Evolutionary conservation across 768 basidiomycete species (phyloP).

Genomic region (Boletus vermiculosoides): DNA sequence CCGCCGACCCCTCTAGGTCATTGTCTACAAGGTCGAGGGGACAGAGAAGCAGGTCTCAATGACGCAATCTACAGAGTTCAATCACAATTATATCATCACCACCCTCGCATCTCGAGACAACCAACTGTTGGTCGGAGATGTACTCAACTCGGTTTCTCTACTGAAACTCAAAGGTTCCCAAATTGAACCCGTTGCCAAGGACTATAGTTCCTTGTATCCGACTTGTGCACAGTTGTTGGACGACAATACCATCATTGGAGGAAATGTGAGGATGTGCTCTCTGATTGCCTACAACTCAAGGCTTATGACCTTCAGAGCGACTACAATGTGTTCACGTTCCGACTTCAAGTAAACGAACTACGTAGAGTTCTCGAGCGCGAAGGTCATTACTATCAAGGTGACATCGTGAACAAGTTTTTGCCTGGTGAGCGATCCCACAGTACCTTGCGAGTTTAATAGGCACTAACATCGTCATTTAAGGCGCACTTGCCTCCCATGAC

Average conservation of each 20-base stretch:
- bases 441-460: not conserved
- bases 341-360: constrained; percentile 42
- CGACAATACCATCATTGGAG: constrained; percentile 59
- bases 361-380: constrained; percentile 54
- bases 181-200: constrained; percentile 59
- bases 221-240: constrained; percentile 59
- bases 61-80: constrained; percentile 56
- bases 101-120: constrained; percentile 57
- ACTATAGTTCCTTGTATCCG: constrained; percentile 77
- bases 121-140: constrained; percentile 71
- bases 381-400: constrained; percentile 73
- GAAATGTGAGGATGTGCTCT: constrained; percentile 56
- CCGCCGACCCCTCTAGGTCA: constrained; percentile 38
- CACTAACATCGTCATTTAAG: constrained; percentile 35
- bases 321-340: constrained; percentile 65
- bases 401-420: constrained; percentile 74
- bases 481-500: constrained; percentile 51
- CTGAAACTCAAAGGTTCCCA: constrained; percentile 48
- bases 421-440: constrained; percentile 44
- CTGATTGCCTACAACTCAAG: not conserved
- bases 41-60: constrained; percentile 33
- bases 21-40: constrained; percentile 43
- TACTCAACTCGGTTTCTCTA: constrained; percentile 74
- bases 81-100: constrained; percentile 79
- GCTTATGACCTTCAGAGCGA: constrained; percentile 50